Evolutionary conservation across 495 filamentous ascomycete genomes (phyloP).

Genomic region (Penicillium simplicissimum): DNA sequence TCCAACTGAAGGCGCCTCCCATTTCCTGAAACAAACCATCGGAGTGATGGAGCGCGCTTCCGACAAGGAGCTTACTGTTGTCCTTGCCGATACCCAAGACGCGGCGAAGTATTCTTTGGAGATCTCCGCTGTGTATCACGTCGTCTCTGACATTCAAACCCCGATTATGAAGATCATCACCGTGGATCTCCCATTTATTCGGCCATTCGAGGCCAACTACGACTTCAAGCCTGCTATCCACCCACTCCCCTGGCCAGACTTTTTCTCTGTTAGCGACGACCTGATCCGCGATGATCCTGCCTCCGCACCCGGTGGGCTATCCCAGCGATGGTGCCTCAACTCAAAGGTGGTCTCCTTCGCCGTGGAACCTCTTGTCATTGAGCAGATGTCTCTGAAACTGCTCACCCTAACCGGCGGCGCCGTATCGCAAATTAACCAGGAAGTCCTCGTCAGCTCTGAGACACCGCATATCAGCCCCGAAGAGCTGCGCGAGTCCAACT

Average conservation of each 20-base stretch:
- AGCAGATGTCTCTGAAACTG: conserved; percentile 59
- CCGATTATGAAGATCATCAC: conserved; percentile 72
- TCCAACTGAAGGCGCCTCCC: conserved; percentile 33
- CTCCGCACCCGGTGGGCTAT: conserved; percentile 59
- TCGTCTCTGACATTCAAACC: conserved; percentile 79
- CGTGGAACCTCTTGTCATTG: conserved; percentile 65
- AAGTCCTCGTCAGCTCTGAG: conserved; percentile 36
- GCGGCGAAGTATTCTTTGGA: conserved; percentile 68
- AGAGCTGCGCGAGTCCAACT: conserved; percentile 67
- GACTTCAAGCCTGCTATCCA: conserved; percentile 78
- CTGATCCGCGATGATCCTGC: conserved; percentile 29
- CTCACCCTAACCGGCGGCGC: conserved; percentile 57
- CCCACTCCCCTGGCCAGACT: conserved; percentile 78
- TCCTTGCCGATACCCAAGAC: conserved; percentile 41
- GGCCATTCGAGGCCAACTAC: conserved; percentile 86
- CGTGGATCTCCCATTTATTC: conserved; percentile 68
- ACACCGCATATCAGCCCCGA: conserved; percentile 54
- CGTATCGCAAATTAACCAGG: conserved; percentile 45
- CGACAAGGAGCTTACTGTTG: conserved; percentile 32
- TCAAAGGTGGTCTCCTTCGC: conserved; percentile 76
- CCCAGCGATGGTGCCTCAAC: conserved; percentile 76
- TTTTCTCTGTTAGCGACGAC: conserved; percentile 62
- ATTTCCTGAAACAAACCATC: conserved; percentile 38
- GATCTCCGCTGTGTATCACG: conserved; percentile 71
- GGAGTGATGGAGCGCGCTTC: conserved; percentile 53